Base-by-base conservation (phyloP, 257 asterid genomes). In the Lavandula angustifolia region DNA sequence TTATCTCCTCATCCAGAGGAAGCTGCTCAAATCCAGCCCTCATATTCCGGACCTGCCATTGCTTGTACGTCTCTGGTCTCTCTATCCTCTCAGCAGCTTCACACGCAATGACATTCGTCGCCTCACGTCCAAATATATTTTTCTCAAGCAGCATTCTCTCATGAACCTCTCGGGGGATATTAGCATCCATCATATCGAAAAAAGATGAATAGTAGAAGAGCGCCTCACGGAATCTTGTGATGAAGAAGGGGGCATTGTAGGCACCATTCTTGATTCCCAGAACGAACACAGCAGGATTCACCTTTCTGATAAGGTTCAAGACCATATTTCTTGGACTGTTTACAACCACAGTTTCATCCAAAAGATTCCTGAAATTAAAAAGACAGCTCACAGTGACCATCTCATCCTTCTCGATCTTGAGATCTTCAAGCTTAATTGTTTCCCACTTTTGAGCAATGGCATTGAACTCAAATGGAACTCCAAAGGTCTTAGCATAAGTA, bases 111-210 rank as follows among this genome's bases (percentile, higher is more conserved):
- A 76, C 84, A 35, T 82, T 82, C 79, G 74, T 79, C 0, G 83
- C 85, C 75, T 81, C 87, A 42, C 68, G 65, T 4, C 90, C 90
- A 31, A 76, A 70, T 6, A 81, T 32, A 4, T 18, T 62, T 50
- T 60, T 73, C 76, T 84, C 90, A 29, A 79, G 77, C 63, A 76
- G 72, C 75, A 79, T 35, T 48, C 90, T 74, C 77, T 84, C 83
- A 5, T 61, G 77, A 37, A 70, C 54, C 18, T 79, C 87, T 8
- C 77, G 68, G 7, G 82, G 83, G 16, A 84, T 73, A 43, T 62
- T 84, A n/a, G 79, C 78, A 22, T 84, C 90, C 9, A 81, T 64
- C 85, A 84, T 84, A 56, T 84, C 90, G 46, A 84, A 84, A 10
- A 84, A 31, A 0, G 87, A 73, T 0, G 87, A 84, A 9, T 66